Base-by-base conservation (phyloP, 805 yeast species). In the Wickerhamiella spandovensis region DNA sequence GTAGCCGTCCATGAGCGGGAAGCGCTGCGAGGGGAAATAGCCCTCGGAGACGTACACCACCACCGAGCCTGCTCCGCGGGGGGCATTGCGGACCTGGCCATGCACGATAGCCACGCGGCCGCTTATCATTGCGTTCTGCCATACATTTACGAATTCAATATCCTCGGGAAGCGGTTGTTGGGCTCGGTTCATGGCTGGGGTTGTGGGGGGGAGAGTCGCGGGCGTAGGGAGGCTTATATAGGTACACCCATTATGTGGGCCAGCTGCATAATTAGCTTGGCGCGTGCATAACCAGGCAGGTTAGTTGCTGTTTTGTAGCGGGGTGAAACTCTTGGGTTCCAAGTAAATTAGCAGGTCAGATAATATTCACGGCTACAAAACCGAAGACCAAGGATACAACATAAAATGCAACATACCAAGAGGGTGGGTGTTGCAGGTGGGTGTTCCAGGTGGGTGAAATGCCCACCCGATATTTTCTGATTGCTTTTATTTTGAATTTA, bases 1-100 rank as follows among this genome's bases (percentile, higher is more conserved):
- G 53, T 75, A 73, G 1, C 82, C 81, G 20, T 75, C 67, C 48
- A 79, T 77, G 6, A 88, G 77, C 53, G 89, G 95, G 58, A 73
- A 84, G 49, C 72, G 70, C 57, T 78, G 81, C 0, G 86, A 76
- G 0, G 96, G 95, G 53, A 79, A 81, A 30, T 54, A 67, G 24
- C 59, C 64, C 59, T 54, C 61, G 55, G 64, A 71, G 61, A 62
- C 71, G 56, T 64, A 72, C 53, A 68, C 71, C 44, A 71, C 77
- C 12, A 73, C 70, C 35, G 70, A 63, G 39, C 68, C 67, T 6
- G 77, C 58, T 44, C 56, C 61, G 13, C 47, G 20, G n/a, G 55
- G 53, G 2, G 55, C 57, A 35, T 56, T 56, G 10, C 60, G 58
- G 5, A 64, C 67, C 7, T 55, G 48, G 22, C 72, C 72, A 47